These are phyloP conservation scores for Neonectria hederae DNA, from an alignment of 2,329 filamentous ascomycete genomes.

Conservation along the genomic window DNA sequence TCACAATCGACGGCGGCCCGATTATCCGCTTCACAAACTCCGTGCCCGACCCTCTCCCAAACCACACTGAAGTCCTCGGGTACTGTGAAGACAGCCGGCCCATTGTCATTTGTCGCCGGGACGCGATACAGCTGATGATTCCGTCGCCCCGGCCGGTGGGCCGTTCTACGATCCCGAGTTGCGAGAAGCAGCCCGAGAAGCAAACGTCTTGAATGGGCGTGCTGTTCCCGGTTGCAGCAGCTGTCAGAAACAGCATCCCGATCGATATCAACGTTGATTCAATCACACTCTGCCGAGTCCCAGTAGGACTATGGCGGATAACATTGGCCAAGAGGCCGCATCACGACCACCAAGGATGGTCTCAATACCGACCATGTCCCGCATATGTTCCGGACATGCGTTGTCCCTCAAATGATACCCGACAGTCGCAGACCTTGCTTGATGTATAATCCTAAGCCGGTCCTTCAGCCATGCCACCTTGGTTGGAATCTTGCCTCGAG, in stretches of 20 bases:
- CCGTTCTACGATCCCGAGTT: slow-evolving; percentile 15
- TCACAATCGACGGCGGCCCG: slow-evolving; percentile 56
- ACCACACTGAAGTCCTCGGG: slow-evolving; percentile 50
- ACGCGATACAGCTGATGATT: slow-evolving; percentile 47
- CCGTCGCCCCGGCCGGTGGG: slow-evolving; percentile 26
- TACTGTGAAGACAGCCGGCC: slow-evolving; percentile 47
- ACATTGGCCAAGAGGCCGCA: background rate
- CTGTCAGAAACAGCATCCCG: background rate
- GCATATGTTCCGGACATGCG: background rate
- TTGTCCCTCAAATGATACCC: background rate
- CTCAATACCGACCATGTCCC: background rate
- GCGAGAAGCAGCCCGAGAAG: slow-evolving; percentile 24
- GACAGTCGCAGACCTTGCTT: background rate
- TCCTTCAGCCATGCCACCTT: background rate
- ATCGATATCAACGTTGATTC: background rate
- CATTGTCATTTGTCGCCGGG: slow-evolving; percentile 51
- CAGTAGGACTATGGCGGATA: background rate
- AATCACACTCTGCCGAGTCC: background rate
- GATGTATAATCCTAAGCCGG: background rate
- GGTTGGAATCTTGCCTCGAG: background rate
- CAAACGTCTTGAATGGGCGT: background rate
- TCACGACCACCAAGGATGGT: background rate
- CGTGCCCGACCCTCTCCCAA: slow-evolving; percentile 43
- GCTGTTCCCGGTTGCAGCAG: background rate
- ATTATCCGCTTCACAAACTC: slow-evolving; percentile 56